These are phyloP conservation scores for Hordeum vulgare DNA, from an alignment of 176 grass and related monocot species.

Conservation along the genomic window DNA sequence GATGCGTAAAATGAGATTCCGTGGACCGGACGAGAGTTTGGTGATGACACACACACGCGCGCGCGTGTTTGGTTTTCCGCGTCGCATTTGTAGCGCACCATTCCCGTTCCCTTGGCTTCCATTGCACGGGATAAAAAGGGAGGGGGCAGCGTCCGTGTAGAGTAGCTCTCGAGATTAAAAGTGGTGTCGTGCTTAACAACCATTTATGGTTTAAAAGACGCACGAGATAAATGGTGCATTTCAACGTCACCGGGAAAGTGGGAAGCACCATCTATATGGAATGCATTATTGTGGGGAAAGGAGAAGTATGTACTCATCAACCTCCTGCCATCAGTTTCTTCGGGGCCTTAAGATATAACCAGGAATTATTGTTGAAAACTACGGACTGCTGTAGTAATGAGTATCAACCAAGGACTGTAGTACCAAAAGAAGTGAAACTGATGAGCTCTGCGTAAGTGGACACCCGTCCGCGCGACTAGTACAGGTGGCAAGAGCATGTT, in stretches of 20 bases:
- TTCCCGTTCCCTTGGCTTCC: neutral
- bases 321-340: neutral
- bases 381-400: no score
- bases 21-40: neutral
- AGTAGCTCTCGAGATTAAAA: neutral
- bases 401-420: no score
- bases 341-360: neutral
- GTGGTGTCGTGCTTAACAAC: neutral
- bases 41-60: neutral
- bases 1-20: neutral
- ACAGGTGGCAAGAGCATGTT: constrained; percentile 3
- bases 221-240: neutral
- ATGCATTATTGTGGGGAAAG: neutral
- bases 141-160: neutral
- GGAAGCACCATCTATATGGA: neutral
- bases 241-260: neutral
- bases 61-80: no score
- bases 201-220: neutral
- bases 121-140: constrained; percentile 16
- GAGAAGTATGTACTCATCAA: neutral
- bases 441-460: neutral
- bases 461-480: constrained; percentile 6
- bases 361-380: neutral
- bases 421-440: no score
- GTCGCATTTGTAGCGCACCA: neutral